Base-by-base conservation (phyloP, 805 yeast species). In the Priceomyces castillae region DNA sequence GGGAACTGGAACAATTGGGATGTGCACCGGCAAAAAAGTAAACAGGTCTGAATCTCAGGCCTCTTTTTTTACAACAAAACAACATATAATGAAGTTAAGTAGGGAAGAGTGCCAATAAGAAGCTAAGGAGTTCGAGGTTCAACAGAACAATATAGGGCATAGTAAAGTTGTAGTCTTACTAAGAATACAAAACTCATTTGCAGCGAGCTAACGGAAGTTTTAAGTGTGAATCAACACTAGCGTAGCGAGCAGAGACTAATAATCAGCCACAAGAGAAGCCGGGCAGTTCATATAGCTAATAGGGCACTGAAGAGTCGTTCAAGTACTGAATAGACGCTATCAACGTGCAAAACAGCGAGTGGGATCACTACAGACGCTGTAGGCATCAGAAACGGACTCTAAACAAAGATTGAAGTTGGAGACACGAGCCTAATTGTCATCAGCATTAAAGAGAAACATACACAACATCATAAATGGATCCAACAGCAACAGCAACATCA, bases 11-110 rank as follows among this genome's bases (percentile, higher is more conserved):
- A 9, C 15, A 9, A 28, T 11, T 6, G 9, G 31, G 31, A 11
- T 14, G 37, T 34, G 25, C 37, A 12, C 37, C 15, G n/a, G 15
- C 37, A 12, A 34, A 34, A 34, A 19, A 12, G 37, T 34, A 34
- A 34, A 34, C 37, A 34, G 31, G n/a, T 34, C 12, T 18, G 37
- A 19, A 12, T 34, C 37, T 34, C 37, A 34, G 20, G 17, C 22
- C 7, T 33, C 9, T 18, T 34, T 34, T 34, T 34, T 34, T 34
- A 34, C 37, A 34, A 34, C 37, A 34, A 28, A 28, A 28, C 31
- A 28, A 28, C 31, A 28, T 28, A 28, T 28, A 28, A 28, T 28
- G 5, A 11, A 28, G 15, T 5, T 11, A n/a, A 28, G 5, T 28
- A n/a, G 15, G 15, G 15, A n/a, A n/a, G 15, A 28, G 12, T n/a